Conservation (phyloP, 768 basidiomycete genomes). For the Boletus rex-veris region DNA sequence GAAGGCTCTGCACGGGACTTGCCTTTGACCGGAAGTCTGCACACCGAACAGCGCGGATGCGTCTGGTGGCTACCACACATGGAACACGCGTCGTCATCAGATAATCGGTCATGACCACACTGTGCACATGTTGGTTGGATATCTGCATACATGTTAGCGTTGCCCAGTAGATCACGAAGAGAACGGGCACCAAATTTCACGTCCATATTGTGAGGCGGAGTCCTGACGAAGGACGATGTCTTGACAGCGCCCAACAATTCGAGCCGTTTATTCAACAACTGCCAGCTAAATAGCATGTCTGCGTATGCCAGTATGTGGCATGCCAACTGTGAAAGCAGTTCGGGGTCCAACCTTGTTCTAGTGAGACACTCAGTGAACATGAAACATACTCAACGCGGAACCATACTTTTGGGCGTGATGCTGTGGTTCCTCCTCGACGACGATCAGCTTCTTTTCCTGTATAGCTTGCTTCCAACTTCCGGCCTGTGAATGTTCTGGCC, state of each 20-base stretch:
- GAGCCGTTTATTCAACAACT: conserved; percentile 62
- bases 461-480: conserved; percentile 27
- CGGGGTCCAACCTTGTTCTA: conserved; percentile 16
- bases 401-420: conserved; percentile 13
- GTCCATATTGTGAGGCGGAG: conserved; percentile 28
- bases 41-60: conserved; percentile 62
- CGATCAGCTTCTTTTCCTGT: conserved; percentile 39
- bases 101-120: conserved; percentile 37
- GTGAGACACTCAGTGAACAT: not conserved
- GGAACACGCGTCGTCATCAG: conserved; percentile 39
- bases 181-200: conserved; percentile 34
- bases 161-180: conserved; percentile 1
- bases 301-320: conserved; percentile 69
- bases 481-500: conserved; percentile 43
- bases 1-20: conserved; percentile 7
- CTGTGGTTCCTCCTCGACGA: conserved; percentile 27
- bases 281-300: conserved; percentile 73
- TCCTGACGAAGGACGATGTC: conserved; percentile 23
- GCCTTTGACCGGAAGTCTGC: conserved; percentile 77
- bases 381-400: not conserved
- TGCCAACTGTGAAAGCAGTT: conserved; percentile 40
- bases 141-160: conserved; percentile 31
- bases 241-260: conserved; percentile 70
- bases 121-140: conserved; percentile 45
- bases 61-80: conserved; percentile 42